Evolutionary conservation across 495 filamentous ascomycete species (phyloP), one percentile per base, ranked within the genome.

Genomic region (Aspergillus ellipticus): DNA sequence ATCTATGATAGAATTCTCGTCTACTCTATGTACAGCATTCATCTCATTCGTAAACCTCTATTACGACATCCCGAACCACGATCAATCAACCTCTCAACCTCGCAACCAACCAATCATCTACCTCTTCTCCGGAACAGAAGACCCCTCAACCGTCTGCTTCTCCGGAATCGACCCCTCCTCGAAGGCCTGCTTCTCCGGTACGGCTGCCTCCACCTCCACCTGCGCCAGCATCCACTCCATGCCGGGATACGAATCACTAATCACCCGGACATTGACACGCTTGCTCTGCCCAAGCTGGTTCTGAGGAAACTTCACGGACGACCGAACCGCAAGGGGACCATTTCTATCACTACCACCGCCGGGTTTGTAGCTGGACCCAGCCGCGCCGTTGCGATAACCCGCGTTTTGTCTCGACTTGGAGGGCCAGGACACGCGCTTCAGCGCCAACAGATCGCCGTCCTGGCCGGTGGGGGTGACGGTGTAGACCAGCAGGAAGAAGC

Each of bases 211-310:
- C 0, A 72, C 64, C 33, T 68, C 66, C 28, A 72, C 64, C 39
- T 66, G 62, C 1, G 60, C 51, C 26, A 74, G 24, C 3, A 64
- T 72, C 79, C 89, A 95, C 60, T 85, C 76, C 85, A 97, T 85
- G 0, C 87, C 88, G 24, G 90, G 74, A 74, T 97, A 97, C 19
- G 82, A 85, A 79, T 97, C 92, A 73, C 91, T 96, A 39, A 92
- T 71, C 0, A 96, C 80, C 57, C 76, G 63, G 19, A 95, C 80
- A 74, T 90, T 86, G 10, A 95, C 69, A 57, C 80, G 17, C 28
- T 78, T 68, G 24, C 1, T 17, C 3, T 24, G 64, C 52, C 57
- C 65, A 41, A 37, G 62, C 60, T 45, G 57, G 54, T 21, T 46
- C 53, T 1, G 55, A 0, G 88, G 88, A 54, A 96, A 73, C 63